Conservation (phyloP, 169 alveolate species). For the Babesia ovis region DNA sequence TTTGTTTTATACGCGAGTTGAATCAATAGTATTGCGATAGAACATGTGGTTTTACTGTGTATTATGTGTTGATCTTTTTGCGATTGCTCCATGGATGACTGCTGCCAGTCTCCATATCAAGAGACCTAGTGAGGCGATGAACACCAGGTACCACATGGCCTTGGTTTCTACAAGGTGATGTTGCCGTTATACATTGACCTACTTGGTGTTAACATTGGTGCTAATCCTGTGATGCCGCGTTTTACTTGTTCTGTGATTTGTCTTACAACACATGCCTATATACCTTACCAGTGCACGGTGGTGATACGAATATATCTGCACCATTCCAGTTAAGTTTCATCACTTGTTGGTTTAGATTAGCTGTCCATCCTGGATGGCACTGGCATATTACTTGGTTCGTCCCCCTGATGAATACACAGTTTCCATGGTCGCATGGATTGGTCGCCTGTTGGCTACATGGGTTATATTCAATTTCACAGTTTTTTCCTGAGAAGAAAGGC, state of each 20-base stretch:
- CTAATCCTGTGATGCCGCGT: slow-evolving; percentile 64
- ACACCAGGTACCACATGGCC: slow-evolving; percentile 47
- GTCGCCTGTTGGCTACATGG: slow-evolving; percentile 74
- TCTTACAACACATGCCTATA: neutral
- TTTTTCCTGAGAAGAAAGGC: slow-evolving; percentile 72
- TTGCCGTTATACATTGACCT: neutral
- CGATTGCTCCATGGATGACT: slow-evolving; percentile 7
- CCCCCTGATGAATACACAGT: slow-evolving; percentile 70
- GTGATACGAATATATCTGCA: slow-evolving; percentile 68
- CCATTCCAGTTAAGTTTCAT: slow-evolving; percentile 73
- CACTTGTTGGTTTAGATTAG: slow-evolving; percentile 57
- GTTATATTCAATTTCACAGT: slow-evolving; percentile 79
- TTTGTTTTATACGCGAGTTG: too few species aligned
- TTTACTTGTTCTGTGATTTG: slow-evolving; percentile 28
- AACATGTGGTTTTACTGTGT: neutral
- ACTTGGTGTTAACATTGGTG: slow-evolving; percentile 64
- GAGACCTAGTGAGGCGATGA: slow-evolving; percentile 21
- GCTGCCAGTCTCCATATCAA: slow-evolving; percentile 52
- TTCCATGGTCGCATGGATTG: slow-evolving; percentile 77
- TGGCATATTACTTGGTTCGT: slow-evolving; percentile 74
- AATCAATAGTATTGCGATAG: slow-evolving; percentile 5
- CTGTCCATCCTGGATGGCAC: slow-evolving; percentile 79
- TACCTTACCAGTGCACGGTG: slow-evolving; percentile 69
- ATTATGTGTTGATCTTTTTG: neutral
- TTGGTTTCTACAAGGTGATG: slow-evolving; percentile 25